phyloP scores from a whole-genome alignment of 192 early-diverging fungal genomes.

The Thoreauomyces humboldtii region DNA sequence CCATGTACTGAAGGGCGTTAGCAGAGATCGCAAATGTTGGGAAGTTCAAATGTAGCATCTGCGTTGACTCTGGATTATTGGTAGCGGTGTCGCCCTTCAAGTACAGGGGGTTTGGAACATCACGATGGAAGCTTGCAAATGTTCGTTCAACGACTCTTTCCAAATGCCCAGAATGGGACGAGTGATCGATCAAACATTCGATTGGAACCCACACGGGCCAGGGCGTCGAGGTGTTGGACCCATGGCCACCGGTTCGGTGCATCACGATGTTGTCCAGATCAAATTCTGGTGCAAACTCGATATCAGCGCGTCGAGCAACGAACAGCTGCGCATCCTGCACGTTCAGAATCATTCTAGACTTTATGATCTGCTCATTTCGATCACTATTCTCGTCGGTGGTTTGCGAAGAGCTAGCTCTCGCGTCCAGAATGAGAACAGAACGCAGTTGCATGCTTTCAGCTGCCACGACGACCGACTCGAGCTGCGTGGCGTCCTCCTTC shows the following conservation, averaged over 20 bases:
- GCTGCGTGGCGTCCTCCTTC: slow-evolving; percentile 34
- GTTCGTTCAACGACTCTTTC: slow-evolving; percentile 60
- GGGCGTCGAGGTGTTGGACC: not conserved
- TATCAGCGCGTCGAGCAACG: slow-evolving; percentile 26
- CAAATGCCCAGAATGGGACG: slow-evolving; percentile 46
- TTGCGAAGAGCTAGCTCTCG: slow-evolving; percentile 3
- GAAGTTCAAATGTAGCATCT: slow-evolving; percentile 68
- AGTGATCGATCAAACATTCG: slow-evolving; percentile 60
- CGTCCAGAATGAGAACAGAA: slow-evolving; percentile 55
- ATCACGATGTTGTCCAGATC: slow-evolving; percentile 37
- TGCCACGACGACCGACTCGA: slow-evolving; percentile 54
- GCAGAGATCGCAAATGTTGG: slow-evolving; percentile 71
- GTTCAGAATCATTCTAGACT: slow-evolving; percentile 57
- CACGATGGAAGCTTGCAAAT: slow-evolving; percentile 54
- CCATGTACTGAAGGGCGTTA: slow-evolving; percentile 73
- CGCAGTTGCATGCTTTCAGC: slow-evolving; percentile 61
- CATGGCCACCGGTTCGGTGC: not conserved
- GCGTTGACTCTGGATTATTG: slow-evolving; percentile 40
- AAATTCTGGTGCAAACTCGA: slow-evolving; percentile 16
- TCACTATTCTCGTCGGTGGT: slow-evolving; percentile 45
- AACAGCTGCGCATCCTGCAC: slow-evolving; percentile 69
- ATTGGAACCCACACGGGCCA: slow-evolving; percentile 73
- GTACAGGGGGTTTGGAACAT: slow-evolving; percentile 69
- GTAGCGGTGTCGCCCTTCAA: slow-evolving; percentile 43
- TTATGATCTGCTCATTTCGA: slow-evolving; percentile 54